Conservation (phyloP, 768 basidiomycete species). For the Boletellus ananiceps region DNA sequence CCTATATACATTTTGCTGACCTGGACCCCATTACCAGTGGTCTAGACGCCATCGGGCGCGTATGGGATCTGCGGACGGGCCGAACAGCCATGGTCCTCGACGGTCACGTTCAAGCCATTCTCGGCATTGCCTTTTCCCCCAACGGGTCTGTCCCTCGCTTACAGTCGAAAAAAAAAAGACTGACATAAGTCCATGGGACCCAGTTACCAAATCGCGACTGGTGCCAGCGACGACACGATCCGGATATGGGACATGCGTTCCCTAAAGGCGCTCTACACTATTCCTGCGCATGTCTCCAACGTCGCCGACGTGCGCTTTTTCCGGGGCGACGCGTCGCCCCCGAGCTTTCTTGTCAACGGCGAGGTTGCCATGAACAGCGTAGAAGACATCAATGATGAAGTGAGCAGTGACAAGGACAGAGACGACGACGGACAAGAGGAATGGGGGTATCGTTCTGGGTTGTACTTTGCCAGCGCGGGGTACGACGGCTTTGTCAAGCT, state of each 20-base stretch:
- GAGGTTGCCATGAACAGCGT: constrained; percentile 50
- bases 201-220: constrained; percentile 96
- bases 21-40: constrained; percentile 49
- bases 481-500: constrained; percentile 95
- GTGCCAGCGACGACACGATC: constrained; percentile 95
- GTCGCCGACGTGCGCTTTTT: constrained; percentile 96
- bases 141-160: constrained; percentile 67
- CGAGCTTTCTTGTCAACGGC: constrained; percentile 38
- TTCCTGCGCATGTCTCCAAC: constrained; percentile 93
- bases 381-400: constrained; percentile 33
- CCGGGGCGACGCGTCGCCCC: constrained; percentile 51
- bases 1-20: not conserved
- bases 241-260: constrained; percentile 98
- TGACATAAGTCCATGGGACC: constrained; percentile 12
- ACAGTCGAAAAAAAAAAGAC: not conserved
- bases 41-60: constrained; percentile 92
- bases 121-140: constrained; percentile 88
- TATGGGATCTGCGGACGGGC: constrained; percentile 96
- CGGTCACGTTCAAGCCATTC: constrained; percentile 92
- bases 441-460: constrained; percentile 78
- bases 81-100: constrained; percentile 97
- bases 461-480: constrained; percentile 90
- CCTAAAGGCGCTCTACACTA: constrained; percentile 88
- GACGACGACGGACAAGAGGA: constrained; percentile 45
- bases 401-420: constrained; percentile 22